phyloP scores from a whole-genome alignment of 1,284 basidiomycete species.

The Termitomyces sp. region DNA sequence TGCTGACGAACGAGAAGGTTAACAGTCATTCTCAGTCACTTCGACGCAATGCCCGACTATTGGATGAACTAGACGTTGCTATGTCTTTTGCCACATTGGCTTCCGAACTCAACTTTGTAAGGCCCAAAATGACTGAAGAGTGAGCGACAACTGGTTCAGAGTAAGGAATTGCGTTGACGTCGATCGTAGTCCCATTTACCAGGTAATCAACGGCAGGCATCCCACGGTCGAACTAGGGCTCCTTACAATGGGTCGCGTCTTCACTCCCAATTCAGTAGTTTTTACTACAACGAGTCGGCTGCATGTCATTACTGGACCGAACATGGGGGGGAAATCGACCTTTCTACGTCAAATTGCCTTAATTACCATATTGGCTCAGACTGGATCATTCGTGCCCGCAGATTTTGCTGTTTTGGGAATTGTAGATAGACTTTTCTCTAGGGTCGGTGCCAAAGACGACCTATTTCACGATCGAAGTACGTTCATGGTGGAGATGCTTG shows the following conservation, averaged over 20 bases:
- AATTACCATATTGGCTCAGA: slow-evolving; percentile 88
- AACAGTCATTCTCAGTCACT: slow-evolving; percentile 51
- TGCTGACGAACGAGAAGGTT: slow-evolving; percentile 41
- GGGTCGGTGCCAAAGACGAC: slow-evolving; percentile 96
- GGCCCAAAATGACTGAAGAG: slow-evolving; percentile 71
- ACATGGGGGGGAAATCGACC: slow-evolving; percentile 96
- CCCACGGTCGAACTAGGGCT: slow-evolving; percentile 91
- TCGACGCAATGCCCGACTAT: slow-evolving; percentile 71
- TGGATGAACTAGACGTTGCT: slow-evolving; percentile 89
- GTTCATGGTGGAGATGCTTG: slow-evolving; percentile 92
- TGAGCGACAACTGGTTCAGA: slow-evolving; percentile 31
- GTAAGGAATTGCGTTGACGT: slow-evolving; percentile 1
- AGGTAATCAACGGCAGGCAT: slow-evolving; percentile 81
- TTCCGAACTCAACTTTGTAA: slow-evolving; percentile 70
- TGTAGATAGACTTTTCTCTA: slow-evolving; percentile 88
- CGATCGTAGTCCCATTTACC: slow-evolving; percentile 32
- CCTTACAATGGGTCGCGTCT: slow-evolving; percentile 66
- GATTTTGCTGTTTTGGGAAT: slow-evolving; percentile 75
- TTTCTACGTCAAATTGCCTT: slow-evolving; percentile 89
- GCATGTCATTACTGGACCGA: slow-evolving; percentile 89
- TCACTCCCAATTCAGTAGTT: slow-evolving; percentile 78
- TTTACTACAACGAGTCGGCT: slow-evolving; percentile 60
- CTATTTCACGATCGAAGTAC: slow-evolving; percentile 90
- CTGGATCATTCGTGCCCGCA: slow-evolving; percentile 91
- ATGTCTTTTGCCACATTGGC: slow-evolving; percentile 83